phyloP scores from a whole-genome alignment of 176 grass and related monocot species.

The Aegilops bicornis region DNA sequence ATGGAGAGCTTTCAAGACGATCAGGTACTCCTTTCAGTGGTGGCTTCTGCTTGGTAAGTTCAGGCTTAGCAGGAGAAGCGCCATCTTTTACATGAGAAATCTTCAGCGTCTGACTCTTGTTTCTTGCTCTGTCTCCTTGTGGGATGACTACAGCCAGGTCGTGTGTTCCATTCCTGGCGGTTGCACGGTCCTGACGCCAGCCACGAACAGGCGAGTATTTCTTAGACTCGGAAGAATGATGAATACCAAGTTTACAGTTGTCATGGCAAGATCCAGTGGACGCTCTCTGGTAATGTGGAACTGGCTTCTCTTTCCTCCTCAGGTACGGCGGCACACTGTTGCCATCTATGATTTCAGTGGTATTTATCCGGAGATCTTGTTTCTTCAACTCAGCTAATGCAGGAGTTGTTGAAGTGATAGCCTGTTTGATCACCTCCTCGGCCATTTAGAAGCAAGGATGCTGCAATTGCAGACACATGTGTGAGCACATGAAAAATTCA shows the following conservation, averaged over 20 bases:
- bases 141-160: neutral
- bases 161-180: neutral
- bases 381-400: neutral
- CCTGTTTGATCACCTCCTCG: conserved; percentile 34
- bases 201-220: conserved; percentile 42
- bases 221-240: conserved; percentile 56
- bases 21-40: conserved; percentile 35
- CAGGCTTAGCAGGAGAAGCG: conserved; percentile 27
- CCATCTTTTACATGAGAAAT: conserved; percentile 34
- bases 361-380: neutral
- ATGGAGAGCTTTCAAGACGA: conserved; percentile 19
- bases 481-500: neutral
- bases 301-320: conserved; percentile 48
- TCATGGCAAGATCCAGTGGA: conserved; percentile 80
- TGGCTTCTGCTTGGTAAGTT: neutral
- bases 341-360: neutral
- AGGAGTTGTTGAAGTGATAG: neutral
- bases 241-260: conserved; percentile 68
- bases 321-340: neutral
- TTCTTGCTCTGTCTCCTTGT: conserved; percentile 27
- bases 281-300: conserved; percentile 70
- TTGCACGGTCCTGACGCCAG: conserved; percentile 8
- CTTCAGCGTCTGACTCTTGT: neutral
- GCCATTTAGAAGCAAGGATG: conserved; percentile 42
- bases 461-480: conserved; percentile 23